Conservation (phyloP, 495 filamentous ascomycete genomes). For the Neurospora sp. region DNA sequence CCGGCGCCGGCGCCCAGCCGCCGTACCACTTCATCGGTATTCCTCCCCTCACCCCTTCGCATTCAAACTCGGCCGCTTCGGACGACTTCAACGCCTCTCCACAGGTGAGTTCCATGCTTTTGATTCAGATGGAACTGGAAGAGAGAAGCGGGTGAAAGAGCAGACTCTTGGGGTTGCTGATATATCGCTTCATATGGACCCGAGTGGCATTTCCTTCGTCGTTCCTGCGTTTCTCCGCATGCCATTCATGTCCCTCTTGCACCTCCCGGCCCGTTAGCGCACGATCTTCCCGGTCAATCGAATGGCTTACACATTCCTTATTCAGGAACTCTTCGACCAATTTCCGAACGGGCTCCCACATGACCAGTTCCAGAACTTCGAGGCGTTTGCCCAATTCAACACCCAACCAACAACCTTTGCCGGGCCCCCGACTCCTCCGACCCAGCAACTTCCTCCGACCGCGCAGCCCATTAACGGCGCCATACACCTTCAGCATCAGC, state of each 20-base stretch:
- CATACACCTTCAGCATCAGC: slow-evolving; percentile 13
- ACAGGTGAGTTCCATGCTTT: slow-evolving; percentile 34
- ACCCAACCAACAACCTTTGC: slow-evolving; percentile 25
- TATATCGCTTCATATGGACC: neutral
- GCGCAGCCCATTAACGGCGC: slow-evolving; percentile 19
- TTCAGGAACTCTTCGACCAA: slow-evolving; percentile 37
- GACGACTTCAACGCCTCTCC: slow-evolving; percentile 47
- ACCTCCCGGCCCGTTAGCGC: neutral
- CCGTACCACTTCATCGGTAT: slow-evolving; percentile 47
- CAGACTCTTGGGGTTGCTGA: neutral
- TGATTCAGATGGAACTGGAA: neutral
- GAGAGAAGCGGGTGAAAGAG: neutral
- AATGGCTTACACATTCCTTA: slow-evolving; percentile 31
- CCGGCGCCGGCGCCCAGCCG: slow-evolving; percentile 28
- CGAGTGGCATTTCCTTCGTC: neutral
- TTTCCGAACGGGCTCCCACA: slow-evolving; percentile 28
- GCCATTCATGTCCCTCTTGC: neutral
- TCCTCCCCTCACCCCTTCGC: slow-evolving; percentile 41
- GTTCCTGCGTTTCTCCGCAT: neutral
- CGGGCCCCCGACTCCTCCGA: slow-evolving; percentile 35
- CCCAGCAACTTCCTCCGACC: slow-evolving; percentile 11
- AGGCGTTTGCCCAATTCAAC: slow-evolving; percentile 32
- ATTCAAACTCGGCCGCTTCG: slow-evolving; percentile 40
- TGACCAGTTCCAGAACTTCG: slow-evolving; percentile 37
- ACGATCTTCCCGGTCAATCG: neutral